A percentile compares a stretch with the other conserved stretches of the same genome.
These are phyloP conservation scores for Yamadazyma diospyri DNA, from an alignment of 1,139 yeast species.

Conservation along the genomic window DNA sequence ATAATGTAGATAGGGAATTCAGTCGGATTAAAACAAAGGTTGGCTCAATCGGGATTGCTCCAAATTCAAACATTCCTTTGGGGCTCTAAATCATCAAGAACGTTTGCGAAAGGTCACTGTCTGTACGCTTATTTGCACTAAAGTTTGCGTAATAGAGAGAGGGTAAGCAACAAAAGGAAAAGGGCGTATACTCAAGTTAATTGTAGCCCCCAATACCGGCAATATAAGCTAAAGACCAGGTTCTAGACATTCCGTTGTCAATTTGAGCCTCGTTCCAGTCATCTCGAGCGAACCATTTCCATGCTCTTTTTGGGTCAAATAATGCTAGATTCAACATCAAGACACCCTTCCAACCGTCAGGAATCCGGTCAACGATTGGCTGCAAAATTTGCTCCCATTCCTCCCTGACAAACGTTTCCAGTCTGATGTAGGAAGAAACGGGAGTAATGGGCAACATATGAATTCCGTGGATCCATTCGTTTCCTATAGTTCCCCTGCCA, in stretches of 20 bases:
- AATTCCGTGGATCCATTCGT: constrained; percentile 48
- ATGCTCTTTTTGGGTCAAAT: constrained; percentile 32
- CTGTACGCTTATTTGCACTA: too few relatives aligned
- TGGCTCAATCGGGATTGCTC: too few relatives aligned
- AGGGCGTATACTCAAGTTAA: too few relatives aligned
- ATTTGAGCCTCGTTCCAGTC: constrained; percentile 37
- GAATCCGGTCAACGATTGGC: constrained; percentile 30
- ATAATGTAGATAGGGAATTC: too few relatives aligned
- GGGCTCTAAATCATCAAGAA: too few relatives aligned
- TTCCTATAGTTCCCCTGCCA: constrained; percentile 41
- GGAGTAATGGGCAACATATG: constrained; percentile 49
- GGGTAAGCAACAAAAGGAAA: too few relatives aligned
- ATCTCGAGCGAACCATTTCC: constrained; percentile 38
- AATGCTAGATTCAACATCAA: constrained; percentile 39
- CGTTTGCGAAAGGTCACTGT: too few relatives aligned
- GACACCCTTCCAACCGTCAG: constrained; percentile 47
- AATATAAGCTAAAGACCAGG: constrained; percentile 43
- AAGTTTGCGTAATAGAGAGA: too few relatives aligned
- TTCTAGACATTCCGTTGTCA: constrained; percentile 44
- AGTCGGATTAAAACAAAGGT: too few relatives aligned
- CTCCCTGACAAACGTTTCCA: constrained; percentile 33
- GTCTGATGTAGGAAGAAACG: constrained; percentile 36
- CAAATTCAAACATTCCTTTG: too few relatives aligned
- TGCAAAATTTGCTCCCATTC: constrained; percentile 42
- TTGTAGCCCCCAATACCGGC: constrained; percentile 41